Conservation (phyloP, 176 grass and related monocot genomes). For the Phoenix dactylifera region DNA sequence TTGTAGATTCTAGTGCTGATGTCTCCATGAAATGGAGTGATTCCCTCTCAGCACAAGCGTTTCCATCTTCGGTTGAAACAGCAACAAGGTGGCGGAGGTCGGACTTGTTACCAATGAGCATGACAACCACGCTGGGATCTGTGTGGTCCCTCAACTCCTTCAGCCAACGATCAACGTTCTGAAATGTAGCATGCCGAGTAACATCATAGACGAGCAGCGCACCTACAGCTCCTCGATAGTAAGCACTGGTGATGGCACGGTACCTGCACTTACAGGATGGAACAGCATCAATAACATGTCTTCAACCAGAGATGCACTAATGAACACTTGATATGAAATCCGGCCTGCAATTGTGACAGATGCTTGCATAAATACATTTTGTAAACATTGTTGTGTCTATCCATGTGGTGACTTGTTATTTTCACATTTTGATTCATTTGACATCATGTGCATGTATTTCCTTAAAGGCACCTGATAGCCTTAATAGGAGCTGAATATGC, state of each 20-base stretch:
- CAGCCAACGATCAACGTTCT: conserved; percentile 10
- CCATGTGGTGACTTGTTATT: too few relatives aligned
- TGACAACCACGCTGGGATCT: conserved; percentile 12
- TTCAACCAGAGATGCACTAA: background rate
- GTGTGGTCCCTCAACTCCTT: conserved; percentile 12
- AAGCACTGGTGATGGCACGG: conserved; percentile 16
- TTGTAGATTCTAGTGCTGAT: conserved; percentile 9
- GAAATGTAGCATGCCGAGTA: conserved; percentile 11
- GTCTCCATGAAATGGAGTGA: conserved; percentile 20
- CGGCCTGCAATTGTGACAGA: too few relatives aligned
- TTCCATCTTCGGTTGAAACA: conserved; percentile 17
- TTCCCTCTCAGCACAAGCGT: conserved; percentile 11
- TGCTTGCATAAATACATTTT: too few relatives aligned
- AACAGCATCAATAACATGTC: background rate
- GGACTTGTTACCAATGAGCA: conserved; percentile 16
- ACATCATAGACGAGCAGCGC: conserved; percentile 14
- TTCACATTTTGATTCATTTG: too few relatives aligned
- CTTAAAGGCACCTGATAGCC: too few relatives aligned
- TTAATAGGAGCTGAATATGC: too few relatives aligned
- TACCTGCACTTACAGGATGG: background rate
- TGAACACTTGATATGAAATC: background rate
- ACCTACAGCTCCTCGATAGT: conserved; percentile 15
- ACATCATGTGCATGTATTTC: too few relatives aligned
- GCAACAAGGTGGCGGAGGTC: conserved; percentile 17
- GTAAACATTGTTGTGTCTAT: too few relatives aligned